Conservation (phyloP, 2,329 filamentous ascomycete species). For the Colletotrichum lentis region DNA sequence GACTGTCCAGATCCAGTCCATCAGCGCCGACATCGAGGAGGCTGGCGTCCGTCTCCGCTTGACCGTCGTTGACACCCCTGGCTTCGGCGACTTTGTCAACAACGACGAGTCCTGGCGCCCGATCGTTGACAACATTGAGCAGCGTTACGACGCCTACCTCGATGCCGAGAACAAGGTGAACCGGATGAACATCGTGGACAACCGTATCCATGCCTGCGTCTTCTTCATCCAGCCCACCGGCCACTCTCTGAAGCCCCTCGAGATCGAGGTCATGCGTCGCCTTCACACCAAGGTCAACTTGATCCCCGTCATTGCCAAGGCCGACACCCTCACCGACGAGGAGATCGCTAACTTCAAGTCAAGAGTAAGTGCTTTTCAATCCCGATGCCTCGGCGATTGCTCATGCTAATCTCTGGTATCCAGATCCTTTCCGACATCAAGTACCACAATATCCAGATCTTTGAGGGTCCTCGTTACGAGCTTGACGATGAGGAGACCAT, state of each 20-base stretch:
- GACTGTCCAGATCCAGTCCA: constrained; percentile 93
- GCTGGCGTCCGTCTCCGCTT: constrained; percentile 95
- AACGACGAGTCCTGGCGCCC: constrained; percentile 99
- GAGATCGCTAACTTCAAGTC: constrained; percentile 95
- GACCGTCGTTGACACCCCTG: constrained; percentile 96
- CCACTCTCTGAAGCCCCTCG: constrained; percentile 96
- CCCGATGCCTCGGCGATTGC: neutral
- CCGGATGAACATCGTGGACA: constrained; percentile 99
- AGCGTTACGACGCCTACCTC: constrained; percentile 96
- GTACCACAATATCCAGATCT: constrained; percentile 97
- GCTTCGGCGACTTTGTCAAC: constrained; percentile 99
- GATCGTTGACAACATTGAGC: constrained; percentile 99
- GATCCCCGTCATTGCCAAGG: constrained; percentile 98
- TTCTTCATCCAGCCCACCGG: constrained; percentile 99
- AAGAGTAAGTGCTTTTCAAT: constrained; percentile 71
- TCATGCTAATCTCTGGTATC: constrained; percentile 21
- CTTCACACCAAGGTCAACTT: constrained; percentile 99
- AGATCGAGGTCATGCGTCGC: constrained; percentile 99
- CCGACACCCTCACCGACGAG: constrained; percentile 96
- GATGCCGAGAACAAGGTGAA: constrained; percentile 99
- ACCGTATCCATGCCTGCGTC: constrained; percentile 97
- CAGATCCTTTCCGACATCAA: constrained; percentile 97
- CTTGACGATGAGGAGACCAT: constrained; percentile 99
- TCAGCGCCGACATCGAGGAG: constrained; percentile 97
- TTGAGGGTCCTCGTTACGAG: constrained; percentile 97